phyloP scores from a whole-genome alignment of 2,329 filamentous ascomycete genomes.

The Lomentospora prolificans region DNA sequence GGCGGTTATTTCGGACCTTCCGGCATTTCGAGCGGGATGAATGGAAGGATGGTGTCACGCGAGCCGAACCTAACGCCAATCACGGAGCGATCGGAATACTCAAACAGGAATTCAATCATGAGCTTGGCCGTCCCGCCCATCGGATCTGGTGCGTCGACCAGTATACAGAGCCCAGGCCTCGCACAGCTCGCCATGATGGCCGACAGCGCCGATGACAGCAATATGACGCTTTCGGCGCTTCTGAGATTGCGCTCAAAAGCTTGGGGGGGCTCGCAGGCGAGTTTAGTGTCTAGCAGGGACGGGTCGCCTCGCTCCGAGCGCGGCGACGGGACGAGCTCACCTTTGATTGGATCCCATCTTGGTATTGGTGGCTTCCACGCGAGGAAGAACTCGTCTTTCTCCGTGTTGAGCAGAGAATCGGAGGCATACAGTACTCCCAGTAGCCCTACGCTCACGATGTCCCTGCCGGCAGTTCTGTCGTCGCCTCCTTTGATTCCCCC shows the following conservation, averaged over 20 bases:
- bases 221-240: slow-evolving; percentile 65
- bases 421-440: slow-evolving; percentile 33
- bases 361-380: slow-evolving; percentile 21
- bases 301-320: slow-evolving; percentile 41
- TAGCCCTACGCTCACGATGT: slow-evolving; percentile 41
- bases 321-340: slow-evolving; percentile 36
- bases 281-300: slow-evolving; percentile 47
- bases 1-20: slow-evolving; percentile 85
- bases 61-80: slow-evolving; percentile 95
- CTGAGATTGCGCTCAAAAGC: slow-evolving; percentile 64
- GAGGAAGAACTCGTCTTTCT: slow-evolving; percentile 41
- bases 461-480: slow-evolving; percentile 21
- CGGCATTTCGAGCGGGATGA: slow-evolving; percentile 59
- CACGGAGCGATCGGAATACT: slow-evolving; percentile 92
- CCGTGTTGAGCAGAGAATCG: slow-evolving; percentile 37
- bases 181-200: slow-evolving; percentile 64
- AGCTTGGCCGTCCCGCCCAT: slow-evolving; percentile 50
- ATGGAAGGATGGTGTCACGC: slow-evolving; percentile 62
- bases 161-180: slow-evolving; percentile 60
- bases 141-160: slow-evolving; percentile 32
- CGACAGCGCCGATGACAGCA: slow-evolving; percentile 47
- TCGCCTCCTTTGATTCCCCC: slow-evolving; percentile 12
- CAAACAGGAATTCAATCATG: slow-evolving; percentile 84
- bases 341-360: slow-evolving; percentile 19
- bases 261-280: slow-evolving; percentile 74